phyloP scores from a whole-genome alignment of 1,284 basidiomycete genomes.

The Cerrena zonata region DNA sequence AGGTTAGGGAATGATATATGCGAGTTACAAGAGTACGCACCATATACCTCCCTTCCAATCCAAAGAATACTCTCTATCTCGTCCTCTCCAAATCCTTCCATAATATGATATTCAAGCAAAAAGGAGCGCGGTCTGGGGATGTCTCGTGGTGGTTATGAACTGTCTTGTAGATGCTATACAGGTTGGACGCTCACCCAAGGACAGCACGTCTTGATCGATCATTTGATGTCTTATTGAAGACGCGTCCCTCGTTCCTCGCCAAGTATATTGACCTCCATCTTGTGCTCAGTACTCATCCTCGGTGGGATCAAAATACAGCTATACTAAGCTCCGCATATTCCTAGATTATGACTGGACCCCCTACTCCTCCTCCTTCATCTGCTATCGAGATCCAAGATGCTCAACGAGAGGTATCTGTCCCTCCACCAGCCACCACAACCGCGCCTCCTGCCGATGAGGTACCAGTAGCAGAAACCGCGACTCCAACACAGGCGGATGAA shows the following conservation, averaged over 20 bases:
- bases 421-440: conserved; percentile 21
- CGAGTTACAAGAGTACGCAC: conserved; percentile 30
- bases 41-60: conserved; percentile 80
- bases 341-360: conserved; percentile 41
- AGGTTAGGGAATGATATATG: conserved; percentile 8
- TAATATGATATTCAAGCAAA: conserved; percentile 18
- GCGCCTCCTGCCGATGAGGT: conserved; percentile 8
- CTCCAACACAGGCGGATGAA: conserved; percentile 10
- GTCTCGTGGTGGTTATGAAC: not conserved
- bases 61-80: conserved; percentile 83
- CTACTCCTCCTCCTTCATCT: conserved; percentile 54
- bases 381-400: conserved; percentile 48
- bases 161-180: not conserved
- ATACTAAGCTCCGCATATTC: too few relatives aligned
- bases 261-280: not conserved
- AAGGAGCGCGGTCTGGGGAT: not conserved
- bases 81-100: conserved; percentile 55
- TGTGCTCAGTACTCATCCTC: not conserved
- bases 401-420: conserved; percentile 18
- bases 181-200: not conserved
- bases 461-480: conserved; percentile 10
- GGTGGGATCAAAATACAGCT: too few relatives aligned
- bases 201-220: not conserved
- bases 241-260: not conserved
- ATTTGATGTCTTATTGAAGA: not conserved